These are phyloP conservation scores for Kwoniella sp. DNA, from an alignment of 768 basidiomycete genomes.

Conservation along the genomic window DNA sequence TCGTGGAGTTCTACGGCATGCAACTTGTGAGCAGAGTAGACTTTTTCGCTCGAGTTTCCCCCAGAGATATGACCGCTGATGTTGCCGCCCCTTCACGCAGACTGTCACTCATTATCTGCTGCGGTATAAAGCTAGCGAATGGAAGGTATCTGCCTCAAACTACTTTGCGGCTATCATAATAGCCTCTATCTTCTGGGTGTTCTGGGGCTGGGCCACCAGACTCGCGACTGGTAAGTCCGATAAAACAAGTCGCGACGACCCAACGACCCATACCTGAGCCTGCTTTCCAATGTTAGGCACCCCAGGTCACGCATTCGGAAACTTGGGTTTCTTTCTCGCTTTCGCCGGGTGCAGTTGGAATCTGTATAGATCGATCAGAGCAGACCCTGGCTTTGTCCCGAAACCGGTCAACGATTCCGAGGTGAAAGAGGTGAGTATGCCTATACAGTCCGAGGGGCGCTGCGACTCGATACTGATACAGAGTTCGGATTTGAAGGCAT, in stretches of 20 bases:
- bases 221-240: slow-evolving; percentile 68
- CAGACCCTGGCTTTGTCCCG: slow-evolving; percentile 88
- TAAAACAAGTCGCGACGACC: background rate
- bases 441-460: too few relatives aligned
- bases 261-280: background rate
- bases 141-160: slow-evolving; percentile 80
- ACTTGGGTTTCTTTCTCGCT: slow-evolving; percentile 73
- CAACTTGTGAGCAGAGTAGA: slow-evolving; percentile 70
- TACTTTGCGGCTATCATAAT: slow-evolving; percentile 91
- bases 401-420: slow-evolving; percentile 79
- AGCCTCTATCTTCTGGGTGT: slow-evolving; percentile 83
- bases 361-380: slow-evolving; percentile 83
- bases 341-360: slow-evolving; percentile 78
- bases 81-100: slow-evolving; percentile 16
- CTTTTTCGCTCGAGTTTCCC: background rate
- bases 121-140: slow-evolving; percentile 84
- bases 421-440: slow-evolving; percentile 77
- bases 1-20: slow-evolving; percentile 88
- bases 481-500: slow-evolving; percentile 62
- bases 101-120: slow-evolving; percentile 33
- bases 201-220: slow-evolving; percentile 76
- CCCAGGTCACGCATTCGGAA: slow-evolving; percentile 71
- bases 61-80: background rate
- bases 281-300: slow-evolving; percentile 63
- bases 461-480: too few relatives aligned